Conservation (phyloP, 1,284 basidiomycete genomes). For the Abortiporus biennis region DNA sequence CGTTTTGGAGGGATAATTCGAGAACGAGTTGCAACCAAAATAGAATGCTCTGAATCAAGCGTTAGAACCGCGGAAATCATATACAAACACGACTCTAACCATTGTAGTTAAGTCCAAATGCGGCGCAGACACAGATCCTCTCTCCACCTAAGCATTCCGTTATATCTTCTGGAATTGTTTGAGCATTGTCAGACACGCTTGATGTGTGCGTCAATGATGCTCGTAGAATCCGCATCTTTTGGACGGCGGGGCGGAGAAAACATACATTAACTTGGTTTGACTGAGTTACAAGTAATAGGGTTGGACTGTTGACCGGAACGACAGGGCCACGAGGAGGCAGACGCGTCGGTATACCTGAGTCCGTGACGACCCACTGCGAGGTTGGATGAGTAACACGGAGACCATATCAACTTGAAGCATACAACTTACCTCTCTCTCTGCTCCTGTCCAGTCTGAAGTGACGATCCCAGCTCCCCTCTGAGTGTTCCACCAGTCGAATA, state of each 20-base stretch:
- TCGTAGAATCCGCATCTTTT: slow-evolving; percentile 17
- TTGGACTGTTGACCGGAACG: slow-evolving; percentile 16
- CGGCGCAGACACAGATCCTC: slow-evolving; percentile 49
- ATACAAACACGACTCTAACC: no score
- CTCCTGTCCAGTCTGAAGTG: slow-evolving; percentile 53
- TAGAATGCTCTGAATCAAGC: slow-evolving; percentile 41
- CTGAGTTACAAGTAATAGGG: slow-evolving; percentile 27
- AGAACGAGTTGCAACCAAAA: slow-evolving; percentile 63
- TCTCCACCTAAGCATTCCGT: slow-evolving; percentile 31
- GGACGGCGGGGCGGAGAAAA: slow-evolving; percentile 15
- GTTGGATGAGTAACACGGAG: not conserved
- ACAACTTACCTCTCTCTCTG: slow-evolving; percentile 49
- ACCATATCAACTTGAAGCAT: not conserved
- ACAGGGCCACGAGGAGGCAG: slow-evolving; percentile 25
- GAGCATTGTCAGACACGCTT: slow-evolving; percentile 15
- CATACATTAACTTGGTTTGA: slow-evolving; percentile 22
- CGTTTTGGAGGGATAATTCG: slow-evolving; percentile 18
- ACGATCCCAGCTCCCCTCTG: slow-evolving; percentile 50
- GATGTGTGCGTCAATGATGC: slow-evolving; percentile 25
- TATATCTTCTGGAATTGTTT: slow-evolving; percentile 23
- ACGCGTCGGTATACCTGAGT: slow-evolving; percentile 23
- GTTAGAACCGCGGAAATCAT: no score
- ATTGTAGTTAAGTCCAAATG: slow-evolving; percentile 59
- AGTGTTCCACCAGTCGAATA: slow-evolving; percentile 54
- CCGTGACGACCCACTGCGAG: slow-evolving; percentile 25